phyloP scores from a whole-genome alignment of 179 eudicot genomes.

The Spinacia oleracea region DNA sequence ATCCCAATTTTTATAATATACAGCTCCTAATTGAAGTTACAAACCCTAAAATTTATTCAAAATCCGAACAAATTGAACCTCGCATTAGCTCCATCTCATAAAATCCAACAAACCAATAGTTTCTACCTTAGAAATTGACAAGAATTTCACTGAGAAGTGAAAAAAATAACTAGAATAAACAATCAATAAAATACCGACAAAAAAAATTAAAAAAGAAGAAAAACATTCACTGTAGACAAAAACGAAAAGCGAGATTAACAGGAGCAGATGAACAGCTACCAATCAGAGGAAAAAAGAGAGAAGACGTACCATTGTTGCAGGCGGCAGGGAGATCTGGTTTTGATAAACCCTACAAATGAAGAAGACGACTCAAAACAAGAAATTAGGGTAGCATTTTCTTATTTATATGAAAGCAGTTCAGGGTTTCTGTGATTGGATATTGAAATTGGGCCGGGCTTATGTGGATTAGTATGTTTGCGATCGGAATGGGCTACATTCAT shows the following conservation, averaged over 20 bases:
- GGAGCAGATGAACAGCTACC: not conserved
- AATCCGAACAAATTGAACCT: not conserved
- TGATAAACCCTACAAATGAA: constrained; percentile 10
- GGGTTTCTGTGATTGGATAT: not conserved
- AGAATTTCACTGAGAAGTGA: not conserved
- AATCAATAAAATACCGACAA: not conserved
- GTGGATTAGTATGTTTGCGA: not conserved
- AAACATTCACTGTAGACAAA: not conserved
- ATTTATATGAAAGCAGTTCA: not conserved
- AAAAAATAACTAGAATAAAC: not conserved
- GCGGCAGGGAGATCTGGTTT: not conserved
- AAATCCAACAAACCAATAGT: not conserved
- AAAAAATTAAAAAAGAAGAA: not conserved
- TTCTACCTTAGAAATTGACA: not conserved
- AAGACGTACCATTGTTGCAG: not conserved
- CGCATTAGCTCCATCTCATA: not conserved
- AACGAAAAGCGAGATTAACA: not conserved
- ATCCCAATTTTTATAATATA: not conserved
- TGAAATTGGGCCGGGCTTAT: not conserved
- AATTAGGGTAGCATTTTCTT: not conserved
- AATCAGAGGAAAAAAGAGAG: not conserved
- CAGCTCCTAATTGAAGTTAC: not conserved
- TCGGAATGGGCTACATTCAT: not conserved
- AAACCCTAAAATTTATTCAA: not conserved
- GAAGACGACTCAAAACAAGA: not conserved